Evolutionary conservation across 306 rosid species (phyloP).

Genomic region (Mimosa bimucronata): DNA sequence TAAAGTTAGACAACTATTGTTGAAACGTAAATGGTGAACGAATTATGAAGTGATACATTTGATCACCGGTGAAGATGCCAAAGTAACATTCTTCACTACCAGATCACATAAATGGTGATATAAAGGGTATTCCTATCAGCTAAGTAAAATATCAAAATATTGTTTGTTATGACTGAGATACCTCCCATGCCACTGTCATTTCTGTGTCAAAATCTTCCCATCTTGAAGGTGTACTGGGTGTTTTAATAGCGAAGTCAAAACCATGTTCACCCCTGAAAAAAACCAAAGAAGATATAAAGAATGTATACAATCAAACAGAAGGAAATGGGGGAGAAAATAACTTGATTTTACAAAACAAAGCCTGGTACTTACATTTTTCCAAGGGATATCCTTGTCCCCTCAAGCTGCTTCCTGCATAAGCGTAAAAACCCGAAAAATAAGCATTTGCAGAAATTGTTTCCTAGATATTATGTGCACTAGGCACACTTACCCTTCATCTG

Average conservation of each 20-base stretch:
- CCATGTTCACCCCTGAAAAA: slow-evolving; percentile 70
- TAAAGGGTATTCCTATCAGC: slow-evolving; percentile 24
- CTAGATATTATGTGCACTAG: slow-evolving; percentile 24
- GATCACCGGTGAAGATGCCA: not conserved
- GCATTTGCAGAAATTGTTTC: slow-evolving; percentile 35
- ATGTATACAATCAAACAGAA: slow-evolving; percentile 7
- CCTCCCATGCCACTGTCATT: slow-evolving; percentile 94
- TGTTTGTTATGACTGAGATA: slow-evolving; percentile 47
- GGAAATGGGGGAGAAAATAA: slow-evolving; percentile 30
- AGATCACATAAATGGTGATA: slow-evolving; percentile 17
- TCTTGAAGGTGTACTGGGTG: slow-evolving; percentile 86
- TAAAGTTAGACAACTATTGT: slow-evolving; percentile 4
- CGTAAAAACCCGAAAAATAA: slow-evolving; percentile 42
- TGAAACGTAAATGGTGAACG: not conserved
- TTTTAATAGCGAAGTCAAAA: slow-evolving; percentile 91
- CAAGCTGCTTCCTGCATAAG: slow-evolving; percentile 91
- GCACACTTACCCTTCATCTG: slow-evolving; percentile 74
- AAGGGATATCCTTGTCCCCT: slow-evolving; percentile 89
- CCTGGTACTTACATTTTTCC: slow-evolving; percentile 52
- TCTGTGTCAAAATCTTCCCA: slow-evolving; percentile 95
- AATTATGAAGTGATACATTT: not conserved
- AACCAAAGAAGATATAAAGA: slow-evolving; percentile 24
- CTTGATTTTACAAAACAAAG: slow-evolving; percentile 35
- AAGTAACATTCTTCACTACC: slow-evolving; percentile 11
- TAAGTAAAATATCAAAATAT: slow-evolving; percentile 11